phyloP scores from a whole-genome alignment of 768 basidiomycete genomes.

The Cystofilobasidium ferigula region DNA sequence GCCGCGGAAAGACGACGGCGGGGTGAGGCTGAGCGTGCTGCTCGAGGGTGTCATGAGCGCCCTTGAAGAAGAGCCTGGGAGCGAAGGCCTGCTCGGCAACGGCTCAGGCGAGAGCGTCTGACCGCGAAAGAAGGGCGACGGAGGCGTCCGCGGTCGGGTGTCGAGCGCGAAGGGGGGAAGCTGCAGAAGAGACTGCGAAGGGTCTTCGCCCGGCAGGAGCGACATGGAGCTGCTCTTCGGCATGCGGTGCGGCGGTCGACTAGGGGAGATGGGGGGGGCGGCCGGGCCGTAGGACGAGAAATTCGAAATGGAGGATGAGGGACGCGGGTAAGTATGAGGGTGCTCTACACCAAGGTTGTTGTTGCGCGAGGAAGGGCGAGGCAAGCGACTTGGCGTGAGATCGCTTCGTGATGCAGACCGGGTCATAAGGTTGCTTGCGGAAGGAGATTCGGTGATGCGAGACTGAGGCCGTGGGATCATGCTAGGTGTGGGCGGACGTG shows the following conservation, averaged over 20 bases:
- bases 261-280: neutral
- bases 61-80: neutral
- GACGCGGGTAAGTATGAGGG: neutral
- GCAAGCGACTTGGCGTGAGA: neutral
- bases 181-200: neutral
- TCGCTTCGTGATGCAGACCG: neutral
- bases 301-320: neutral
- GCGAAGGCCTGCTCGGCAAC: neutral
- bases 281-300: neutral
- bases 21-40: neutral
- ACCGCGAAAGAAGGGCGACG: neutral
- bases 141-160: neutral
- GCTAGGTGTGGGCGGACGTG: neutral
- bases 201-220: neutral
- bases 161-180: neutral
- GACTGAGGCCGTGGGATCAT: neutral
- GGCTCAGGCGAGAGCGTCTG: neutral
- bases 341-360: neutral
- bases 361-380: neutral
- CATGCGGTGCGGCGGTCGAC: neutral
- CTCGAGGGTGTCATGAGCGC: neutral
- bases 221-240: conserved; percentile 1
- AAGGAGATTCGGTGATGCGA: neutral
- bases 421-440: neutral
- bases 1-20: conserved; percentile 7